Conservation (phyloP, 2,329 filamentous ascomycete species). For the Exophiala aquamarina region DNA sequence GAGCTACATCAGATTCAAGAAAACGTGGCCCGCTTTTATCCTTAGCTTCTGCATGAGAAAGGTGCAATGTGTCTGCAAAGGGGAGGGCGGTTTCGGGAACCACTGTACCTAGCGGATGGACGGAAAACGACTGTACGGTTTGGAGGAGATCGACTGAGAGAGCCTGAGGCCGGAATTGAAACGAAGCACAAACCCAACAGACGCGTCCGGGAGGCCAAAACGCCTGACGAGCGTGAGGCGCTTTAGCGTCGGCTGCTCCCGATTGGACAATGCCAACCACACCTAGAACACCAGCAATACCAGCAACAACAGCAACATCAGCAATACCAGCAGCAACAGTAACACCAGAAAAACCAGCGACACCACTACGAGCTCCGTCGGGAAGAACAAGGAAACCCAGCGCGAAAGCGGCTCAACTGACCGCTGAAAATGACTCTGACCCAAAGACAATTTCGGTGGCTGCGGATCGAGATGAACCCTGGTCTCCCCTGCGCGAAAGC, state of each 20-base stretch:
- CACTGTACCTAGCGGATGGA: neutral
- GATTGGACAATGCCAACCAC: slow-evolving; percentile 4
- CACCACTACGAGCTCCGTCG: slow-evolving; percentile 1
- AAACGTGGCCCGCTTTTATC: neutral
- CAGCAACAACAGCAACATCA: too few species aligned
- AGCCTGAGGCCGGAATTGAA: too few species aligned
- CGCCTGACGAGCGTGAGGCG: slow-evolving; percentile 1
- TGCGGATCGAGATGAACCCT: neutral
- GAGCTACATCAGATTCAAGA: slow-evolving; percentile 1
- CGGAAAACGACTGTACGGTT: neutral
- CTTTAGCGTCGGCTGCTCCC: slow-evolving; percentile 4
- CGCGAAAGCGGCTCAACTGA: slow-evolving; percentile 5
- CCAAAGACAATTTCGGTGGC: slow-evolving; percentile 3
- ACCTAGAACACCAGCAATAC: slow-evolving; percentile 6
- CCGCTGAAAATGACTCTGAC: slow-evolving; percentile 5
- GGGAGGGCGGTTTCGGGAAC: slow-evolving; percentile 1
- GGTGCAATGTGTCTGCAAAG: slow-evolving; percentile 1
- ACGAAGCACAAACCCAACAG: slow-evolving; percentile 4
- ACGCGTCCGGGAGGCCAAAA: slow-evolving; percentile 3
- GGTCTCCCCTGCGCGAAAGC: slow-evolving; percentile 1
- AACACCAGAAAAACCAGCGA: slow-evolving; percentile 2
- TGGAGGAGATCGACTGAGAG: neutral
- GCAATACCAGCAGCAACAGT: too few species aligned
- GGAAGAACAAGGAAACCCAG: slow-evolving; percentile 6
- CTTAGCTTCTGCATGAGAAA: slow-evolving; percentile 1